Evolutionary conservation across 2,329 filamentous ascomycete species (phyloP).

Genomic region (Hymenoscyphus repandus): DNA sequence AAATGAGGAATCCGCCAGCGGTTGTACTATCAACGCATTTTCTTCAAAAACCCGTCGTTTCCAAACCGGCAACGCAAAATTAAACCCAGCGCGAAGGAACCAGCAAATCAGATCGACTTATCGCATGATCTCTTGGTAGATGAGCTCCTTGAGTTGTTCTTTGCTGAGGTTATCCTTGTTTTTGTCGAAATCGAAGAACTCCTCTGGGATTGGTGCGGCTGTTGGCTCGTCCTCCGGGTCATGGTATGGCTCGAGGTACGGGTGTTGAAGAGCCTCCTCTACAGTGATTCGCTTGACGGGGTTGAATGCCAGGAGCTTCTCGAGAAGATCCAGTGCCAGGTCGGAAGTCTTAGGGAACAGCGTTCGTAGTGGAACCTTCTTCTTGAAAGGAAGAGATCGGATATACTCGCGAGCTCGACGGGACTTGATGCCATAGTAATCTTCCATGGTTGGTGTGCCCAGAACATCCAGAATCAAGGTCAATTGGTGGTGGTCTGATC

Average conservation of each 20-base stretch:
- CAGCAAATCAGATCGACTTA: conserved; percentile 13
- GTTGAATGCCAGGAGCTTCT: conserved; percentile 96
- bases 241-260: conserved; percentile 97
- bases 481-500: conserved; percentile 87
- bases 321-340: conserved; percentile 83
- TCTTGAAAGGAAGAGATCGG: conserved; percentile 96
- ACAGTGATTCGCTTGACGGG: conserved; percentile 98
- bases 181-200: conserved; percentile 99
- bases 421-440: conserved; percentile 99
- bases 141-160: conserved; percentile 94
- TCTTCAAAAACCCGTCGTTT: background rate
- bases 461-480: conserved; percentile 96
- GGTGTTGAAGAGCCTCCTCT: conserved; percentile 94
- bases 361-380: conserved; percentile 96
- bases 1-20: background rate
- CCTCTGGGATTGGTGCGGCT: conserved; percentile 91
- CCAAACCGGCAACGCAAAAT: background rate
- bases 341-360: conserved; percentile 99
- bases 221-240: conserved; percentile 98
- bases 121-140: conserved; percentile 87
- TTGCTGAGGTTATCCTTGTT: conserved; percentile 99
- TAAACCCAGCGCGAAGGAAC: background rate
- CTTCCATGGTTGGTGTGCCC: conserved; percentile 98
- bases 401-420: conserved; percentile 97
- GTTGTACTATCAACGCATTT: conserved; percentile 1